Conservation (phyloP, 2,329 filamentous ascomycete genomes). For the Elsinoe australis region DNA sequence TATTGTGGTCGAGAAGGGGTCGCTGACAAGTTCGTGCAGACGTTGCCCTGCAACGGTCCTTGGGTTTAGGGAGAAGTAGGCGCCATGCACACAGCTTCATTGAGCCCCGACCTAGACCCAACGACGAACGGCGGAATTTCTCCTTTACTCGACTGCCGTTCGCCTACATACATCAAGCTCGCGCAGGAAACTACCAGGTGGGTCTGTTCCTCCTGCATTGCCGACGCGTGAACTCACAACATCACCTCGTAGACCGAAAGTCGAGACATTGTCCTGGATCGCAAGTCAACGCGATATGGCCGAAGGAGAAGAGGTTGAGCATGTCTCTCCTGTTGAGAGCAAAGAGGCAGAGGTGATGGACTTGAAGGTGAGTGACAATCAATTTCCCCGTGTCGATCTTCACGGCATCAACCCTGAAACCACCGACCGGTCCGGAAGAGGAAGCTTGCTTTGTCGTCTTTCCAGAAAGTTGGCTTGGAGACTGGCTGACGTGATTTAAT, state of each 20-base stretch:
- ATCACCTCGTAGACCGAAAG: constrained; percentile 1
- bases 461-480: too few species aligned
- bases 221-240: background rate
- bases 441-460: constrained; percentile 1
- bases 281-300: constrained; percentile 12
- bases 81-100: constrained; percentile 15
- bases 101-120: background rate
- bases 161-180: constrained; percentile 15
- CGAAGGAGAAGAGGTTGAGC: constrained; percentile 5
- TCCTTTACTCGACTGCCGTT: constrained; percentile 6
- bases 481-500: too few species aligned
- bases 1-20: constrained; percentile 7
- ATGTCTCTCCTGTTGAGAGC: constrained; percentile 4
- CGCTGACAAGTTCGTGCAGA: constrained; percentile 7
- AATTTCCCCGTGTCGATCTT: constrained; percentile 14
- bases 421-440: constrained; percentile 4
- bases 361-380: background rate
- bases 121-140: background rate
- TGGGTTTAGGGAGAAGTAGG: constrained; percentile 7
- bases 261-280: constrained; percentile 12
- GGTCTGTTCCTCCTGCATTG: constrained; percentile 15
- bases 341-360: background rate
- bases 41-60: constrained; percentile 10
- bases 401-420: constrained; percentile 4
- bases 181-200: constrained; percentile 10